phyloP scores from a whole-genome alignment of 2,329 filamentous ascomycete species.

The Trichoderma guizhouense region DNA sequence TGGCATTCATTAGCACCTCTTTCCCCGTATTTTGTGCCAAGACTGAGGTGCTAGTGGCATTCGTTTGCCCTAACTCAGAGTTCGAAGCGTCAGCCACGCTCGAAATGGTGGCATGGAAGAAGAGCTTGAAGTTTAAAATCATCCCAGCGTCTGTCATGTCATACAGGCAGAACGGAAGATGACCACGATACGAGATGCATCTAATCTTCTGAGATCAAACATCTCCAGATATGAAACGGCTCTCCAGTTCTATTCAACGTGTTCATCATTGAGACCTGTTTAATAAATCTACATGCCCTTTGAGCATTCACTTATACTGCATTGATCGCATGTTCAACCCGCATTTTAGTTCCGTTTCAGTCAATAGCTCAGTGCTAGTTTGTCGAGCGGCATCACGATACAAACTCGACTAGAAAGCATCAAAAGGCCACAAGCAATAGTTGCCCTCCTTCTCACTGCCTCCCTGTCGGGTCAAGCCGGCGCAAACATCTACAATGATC shows the following conservation, averaged over 20 bases:
- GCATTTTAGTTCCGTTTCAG: background rate
- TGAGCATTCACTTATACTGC: background rate
- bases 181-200: background rate
- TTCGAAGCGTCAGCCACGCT: slow-evolving; percentile 2
- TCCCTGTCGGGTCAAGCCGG: slow-evolving; percentile 11
- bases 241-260: background rate
- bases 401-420: background rate
- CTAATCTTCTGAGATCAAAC: background rate
- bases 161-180: background rate
- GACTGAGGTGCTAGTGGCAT: background rate
- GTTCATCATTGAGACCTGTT: background rate
- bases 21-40: slow-evolving; percentile 2
- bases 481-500: background rate
- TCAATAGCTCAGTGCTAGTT: background rate
- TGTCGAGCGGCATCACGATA: background rate
- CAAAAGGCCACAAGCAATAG: background rate
- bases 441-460: background rate
- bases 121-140: slow-evolving; percentile 5
- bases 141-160: background rate
- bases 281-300: background rate
- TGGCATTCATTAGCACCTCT: background rate
- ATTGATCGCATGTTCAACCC: background rate
- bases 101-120: background rate
- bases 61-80: background rate
- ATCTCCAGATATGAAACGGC: background rate